phyloP scores from a whole-genome alignment of 768 basidiomycete species.

The Suillus tomentosus region DNA sequence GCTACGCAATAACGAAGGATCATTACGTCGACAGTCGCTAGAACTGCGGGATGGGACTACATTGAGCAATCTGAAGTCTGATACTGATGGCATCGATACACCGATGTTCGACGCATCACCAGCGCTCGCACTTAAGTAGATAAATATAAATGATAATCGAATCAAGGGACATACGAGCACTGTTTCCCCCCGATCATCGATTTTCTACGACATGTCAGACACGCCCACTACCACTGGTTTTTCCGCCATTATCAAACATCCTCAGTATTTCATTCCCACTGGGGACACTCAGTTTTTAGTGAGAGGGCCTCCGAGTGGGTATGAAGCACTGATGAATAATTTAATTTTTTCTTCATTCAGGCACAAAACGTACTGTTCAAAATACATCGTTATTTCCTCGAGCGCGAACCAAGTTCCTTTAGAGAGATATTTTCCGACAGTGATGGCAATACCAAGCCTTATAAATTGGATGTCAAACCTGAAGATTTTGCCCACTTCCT shows the following conservation, averaged over 20 bases:
- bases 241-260: constrained; percentile 23
- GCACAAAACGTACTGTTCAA: constrained; percentile 36
- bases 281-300: constrained; percentile 60
- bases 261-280: constrained; percentile 51
- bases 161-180: not conserved
- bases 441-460: constrained; percentile 8
- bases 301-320: constrained; percentile 21
- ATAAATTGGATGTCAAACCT: constrained; percentile 29
- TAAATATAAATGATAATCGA: not conserved
- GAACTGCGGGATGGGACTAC: not conserved
- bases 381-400: constrained; percentile 39
- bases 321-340: not conserved
- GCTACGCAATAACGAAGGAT: not conserved
- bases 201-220: not conserved
- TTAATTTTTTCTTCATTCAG: constrained; percentile 24
- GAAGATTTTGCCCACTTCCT: constrained; percentile 48
- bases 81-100: not conserved
- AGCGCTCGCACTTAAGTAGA: not conserved
- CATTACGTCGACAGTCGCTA: constrained; percentile 2
- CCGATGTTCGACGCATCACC: not conserved
- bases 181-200: not conserved
- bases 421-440: constrained; percentile 22
- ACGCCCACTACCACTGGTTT: constrained; percentile 16
- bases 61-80: not conserved
- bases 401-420: constrained; percentile 38